Percentiles rank a stretch among this genome's conserved stretches.
Evolutionary conservation across 768 basidiomycete genomes (phyloP).

Genomic region (Austroboletus festivus): DNA sequence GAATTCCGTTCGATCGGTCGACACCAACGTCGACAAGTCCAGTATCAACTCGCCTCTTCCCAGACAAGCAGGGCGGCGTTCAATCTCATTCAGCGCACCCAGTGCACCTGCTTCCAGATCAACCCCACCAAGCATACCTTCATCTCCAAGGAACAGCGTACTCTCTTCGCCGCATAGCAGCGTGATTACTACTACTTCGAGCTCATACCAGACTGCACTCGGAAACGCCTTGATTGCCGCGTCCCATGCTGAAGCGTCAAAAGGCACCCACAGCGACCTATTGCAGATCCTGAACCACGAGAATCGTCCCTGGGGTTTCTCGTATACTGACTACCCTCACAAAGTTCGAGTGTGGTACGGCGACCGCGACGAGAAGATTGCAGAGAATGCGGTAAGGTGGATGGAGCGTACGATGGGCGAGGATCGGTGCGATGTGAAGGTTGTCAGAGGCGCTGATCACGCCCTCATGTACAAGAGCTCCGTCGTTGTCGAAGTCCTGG

Average conservation of each 20-base stretch:
- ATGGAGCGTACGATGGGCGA: conserved; percentile 84
- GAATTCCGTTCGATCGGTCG: conserved; percentile 22
- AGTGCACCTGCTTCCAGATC: conserved; percentile 28
- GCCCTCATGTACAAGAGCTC: conserved; percentile 89
- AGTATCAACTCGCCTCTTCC: conserved; percentile 34
- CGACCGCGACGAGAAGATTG: conserved; percentile 90
- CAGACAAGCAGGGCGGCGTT: conserved; percentile 59
- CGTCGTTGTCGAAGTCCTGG: conserved; percentile 83
- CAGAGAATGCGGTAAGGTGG: conserved; percentile 87
- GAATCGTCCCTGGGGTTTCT: conserved; percentile 86
- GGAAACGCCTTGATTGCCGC: conserved; percentile 90
- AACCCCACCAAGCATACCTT: conserved; percentile 49
- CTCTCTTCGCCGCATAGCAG: conserved; percentile 28
- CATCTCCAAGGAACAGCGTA: conserved; percentile 50
- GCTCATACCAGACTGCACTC: conserved; percentile 59
- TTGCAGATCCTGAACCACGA: conserved; percentile 90
- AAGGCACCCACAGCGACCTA: conserved; percentile 88
- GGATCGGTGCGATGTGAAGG: conserved; percentile 71
- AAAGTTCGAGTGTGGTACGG: conserved; percentile 89
- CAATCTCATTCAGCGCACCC: conserved; percentile 58
- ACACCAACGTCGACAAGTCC: conserved; percentile 35
- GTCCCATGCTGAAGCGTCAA: conserved; percentile 90
- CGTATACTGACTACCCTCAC: conserved; percentile 75
- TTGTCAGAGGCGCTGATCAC: conserved; percentile 88
- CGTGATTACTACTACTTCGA: conserved; percentile 24